Evolutionary conservation across 257 asterid species (phyloP).

Genomic region (Solanum bulbocastanum): DNA sequence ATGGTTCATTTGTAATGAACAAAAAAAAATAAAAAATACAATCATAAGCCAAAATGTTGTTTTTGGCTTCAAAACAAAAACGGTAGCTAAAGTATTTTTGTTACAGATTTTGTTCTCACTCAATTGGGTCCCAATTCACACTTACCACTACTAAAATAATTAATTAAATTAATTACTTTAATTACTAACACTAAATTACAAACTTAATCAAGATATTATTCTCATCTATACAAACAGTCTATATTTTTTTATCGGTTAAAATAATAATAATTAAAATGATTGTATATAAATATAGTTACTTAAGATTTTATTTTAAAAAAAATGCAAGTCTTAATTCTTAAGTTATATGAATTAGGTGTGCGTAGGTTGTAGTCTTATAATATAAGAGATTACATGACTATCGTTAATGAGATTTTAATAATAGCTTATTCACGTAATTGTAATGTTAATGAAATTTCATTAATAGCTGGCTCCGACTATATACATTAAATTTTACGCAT

Average conservation of each 20-base stretch:
- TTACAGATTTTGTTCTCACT: background rate
- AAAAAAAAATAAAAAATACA: background rate
- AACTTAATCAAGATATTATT: background rate
- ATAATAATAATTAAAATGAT: background rate
- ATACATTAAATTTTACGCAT: background rate
- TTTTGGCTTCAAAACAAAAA: conserved; percentile 34
- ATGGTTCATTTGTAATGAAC: background rate
- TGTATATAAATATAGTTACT: background rate
- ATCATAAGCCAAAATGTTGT: conserved; percentile 48
- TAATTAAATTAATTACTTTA: background rate
- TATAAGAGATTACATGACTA: background rate
- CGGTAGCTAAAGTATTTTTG: background rate
- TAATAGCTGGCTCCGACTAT: background rate
- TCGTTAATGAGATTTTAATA: background rate
- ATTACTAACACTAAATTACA: background rate
- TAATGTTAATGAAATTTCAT: background rate
- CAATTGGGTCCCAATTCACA: background rate
- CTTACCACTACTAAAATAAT: background rate
- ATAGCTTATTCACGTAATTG: background rate
- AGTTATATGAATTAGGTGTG: background rate
- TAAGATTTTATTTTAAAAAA: background rate
- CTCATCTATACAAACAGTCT: background rate
- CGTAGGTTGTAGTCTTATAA: background rate
- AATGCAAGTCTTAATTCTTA: background rate
- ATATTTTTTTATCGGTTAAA: background rate